phyloP scores from a whole-genome alignment of 2,329 filamentous ascomycete genomes.

The Penicillium psychrosexuale region DNA sequence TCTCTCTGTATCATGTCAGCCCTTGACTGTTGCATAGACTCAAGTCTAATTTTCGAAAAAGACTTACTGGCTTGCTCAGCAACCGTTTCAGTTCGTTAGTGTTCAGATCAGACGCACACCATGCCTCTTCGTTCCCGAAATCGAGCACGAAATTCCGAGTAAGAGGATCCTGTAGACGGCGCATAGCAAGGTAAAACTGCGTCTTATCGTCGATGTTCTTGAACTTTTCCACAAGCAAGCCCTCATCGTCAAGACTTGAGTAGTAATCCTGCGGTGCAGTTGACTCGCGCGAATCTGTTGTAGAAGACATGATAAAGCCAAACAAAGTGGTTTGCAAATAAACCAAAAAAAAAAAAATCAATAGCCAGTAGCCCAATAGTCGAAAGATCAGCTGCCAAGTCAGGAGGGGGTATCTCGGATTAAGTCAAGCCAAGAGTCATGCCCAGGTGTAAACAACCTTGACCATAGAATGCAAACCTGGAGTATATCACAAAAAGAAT shows the following conservation, averaged over 20 bases:
- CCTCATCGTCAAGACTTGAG: conserved; percentile 24
- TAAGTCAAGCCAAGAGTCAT: not conserved
- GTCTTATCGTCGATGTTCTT: conserved; percentile 38
- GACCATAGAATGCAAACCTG: not conserved
- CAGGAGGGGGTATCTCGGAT: not conserved
- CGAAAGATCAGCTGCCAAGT: not conserved
- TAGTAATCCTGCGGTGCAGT: conserved; percentile 32
- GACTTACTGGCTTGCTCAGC: conserved; percentile 33
- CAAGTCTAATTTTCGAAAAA: too few relatives aligned
- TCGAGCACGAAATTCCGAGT: conserved; percentile 45
- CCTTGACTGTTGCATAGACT: not conserved
- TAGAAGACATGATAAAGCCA: conserved; percentile 12
- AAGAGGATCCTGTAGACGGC: conserved; percentile 26
- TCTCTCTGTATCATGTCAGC: conserved; percentile 39
- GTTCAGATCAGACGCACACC: conserved; percentile 39
- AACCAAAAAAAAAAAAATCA: not conserved
- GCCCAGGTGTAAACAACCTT: not conserved
- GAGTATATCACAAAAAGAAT: not conserved
- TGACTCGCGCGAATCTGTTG: conserved; percentile 6
- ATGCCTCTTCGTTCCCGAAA: conserved; percentile 44
- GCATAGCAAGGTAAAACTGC: conserved; percentile 32
- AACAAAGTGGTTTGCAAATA: not conserved
- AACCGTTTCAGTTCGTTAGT: conserved; percentile 35
- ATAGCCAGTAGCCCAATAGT: not conserved
- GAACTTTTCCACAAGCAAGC: conserved; percentile 28